Evolutionary conservation across 2,329 filamentous ascomycete genomes (phyloP), one percentile per base, ranked within the genome.

Genomic region (Didymella glomerata): DNA sequence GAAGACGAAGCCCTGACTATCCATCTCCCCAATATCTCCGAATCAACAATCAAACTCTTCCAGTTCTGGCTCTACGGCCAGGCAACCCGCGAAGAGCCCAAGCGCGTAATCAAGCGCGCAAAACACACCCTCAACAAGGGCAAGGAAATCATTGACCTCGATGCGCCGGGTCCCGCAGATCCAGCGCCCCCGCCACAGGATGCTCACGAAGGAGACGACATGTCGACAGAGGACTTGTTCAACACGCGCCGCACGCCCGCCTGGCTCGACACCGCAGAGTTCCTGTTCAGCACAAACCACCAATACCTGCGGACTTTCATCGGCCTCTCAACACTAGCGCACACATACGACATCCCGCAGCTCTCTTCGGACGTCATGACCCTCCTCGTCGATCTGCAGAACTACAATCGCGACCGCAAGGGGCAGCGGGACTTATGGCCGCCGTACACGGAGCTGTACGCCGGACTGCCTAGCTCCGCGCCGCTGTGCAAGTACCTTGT

Each of bases 61-160:
- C 47, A 61, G 16, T 57, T 63, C 45, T 68, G 65, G 65, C 48
- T 68, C 4, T 68, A 66, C 32, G 62, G 54, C 16, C 62, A 64
- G 48, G 52, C 57, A 13, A 61, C 58, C 3, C 48, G 58, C 2
- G 58, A 61, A 46, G 58, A 57, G 18, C 58, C 58, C 25, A 57
- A 61, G 36, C 58, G 58, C 18, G 25, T 54, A 1, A 57, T 62
- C 25, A 58, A 62, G 32, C 51, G 54, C n/a, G 32, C 50, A 16
- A 56, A 50, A 36, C 41, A 42, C 22, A 46, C 22, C 13, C 45
- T 57, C 16, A 14, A 46, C 38, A 60, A 56, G 16, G 48, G 53
- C 8, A 60, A 49, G 13, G 48, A 48, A 11, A 25, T 52, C 28
- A 52, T 57, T 36, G 52, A 52, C 22, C 44, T 56, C 4, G 55